phyloP scores from a whole-genome alignment of 1,284 basidiomycete species.

The Apiotrichum sp. region DNA sequence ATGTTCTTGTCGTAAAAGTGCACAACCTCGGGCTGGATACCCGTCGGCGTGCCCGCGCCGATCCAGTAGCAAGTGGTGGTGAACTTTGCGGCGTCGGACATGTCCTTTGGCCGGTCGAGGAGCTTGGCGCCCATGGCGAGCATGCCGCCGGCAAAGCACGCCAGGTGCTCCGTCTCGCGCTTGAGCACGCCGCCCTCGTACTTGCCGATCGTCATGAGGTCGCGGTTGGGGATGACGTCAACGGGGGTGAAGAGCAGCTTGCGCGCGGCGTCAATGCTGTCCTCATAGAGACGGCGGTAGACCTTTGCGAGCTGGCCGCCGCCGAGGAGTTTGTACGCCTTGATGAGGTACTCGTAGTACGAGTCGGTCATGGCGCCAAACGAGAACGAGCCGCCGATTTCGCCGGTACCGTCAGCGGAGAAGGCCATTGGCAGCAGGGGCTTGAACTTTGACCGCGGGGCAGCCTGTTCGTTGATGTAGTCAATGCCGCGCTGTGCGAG shows the following conservation, averaged over 20 bases:
- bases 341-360: conserved; percentile 56
- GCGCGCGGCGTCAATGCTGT: conserved; percentile 48
- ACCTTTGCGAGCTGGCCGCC: conserved; percentile 34
- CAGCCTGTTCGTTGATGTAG: conserved; percentile 48
- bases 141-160: conserved; percentile 55
- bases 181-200: conserved; percentile 26
- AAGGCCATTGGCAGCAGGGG: conserved; percentile 45
- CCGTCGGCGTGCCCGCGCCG: conserved; percentile 44
- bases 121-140: conserved; percentile 52
- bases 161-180: conserved; percentile 38
- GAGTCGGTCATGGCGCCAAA: conserved; percentile 50
- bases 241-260: conserved; percentile 46
- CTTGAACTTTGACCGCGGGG: conserved; percentile 23
- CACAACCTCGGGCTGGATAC: conserved; percentile 47
- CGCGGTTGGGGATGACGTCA: conserved; percentile 44
- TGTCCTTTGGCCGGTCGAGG: conserved; percentile 47
- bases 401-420: conserved; percentile 31
- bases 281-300: conserved; percentile 50
- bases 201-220: conserved; percentile 45
- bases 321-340: conserved; percentile 51
- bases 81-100: conserved; percentile 45
- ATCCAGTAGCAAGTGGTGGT: conserved; percentile 54
- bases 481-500: conserved; percentile 51
- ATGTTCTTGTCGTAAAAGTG: conserved; percentile 37
- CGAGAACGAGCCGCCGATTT: conserved; percentile 32